A percentile compares a stretch with the other conserved stretches of the same genome.
These are phyloP conservation scores for Colletotrichum ledebouriae DNA, from an alignment of 2,329 filamentous ascomycete genomes.

Conservation along the genomic window DNA sequence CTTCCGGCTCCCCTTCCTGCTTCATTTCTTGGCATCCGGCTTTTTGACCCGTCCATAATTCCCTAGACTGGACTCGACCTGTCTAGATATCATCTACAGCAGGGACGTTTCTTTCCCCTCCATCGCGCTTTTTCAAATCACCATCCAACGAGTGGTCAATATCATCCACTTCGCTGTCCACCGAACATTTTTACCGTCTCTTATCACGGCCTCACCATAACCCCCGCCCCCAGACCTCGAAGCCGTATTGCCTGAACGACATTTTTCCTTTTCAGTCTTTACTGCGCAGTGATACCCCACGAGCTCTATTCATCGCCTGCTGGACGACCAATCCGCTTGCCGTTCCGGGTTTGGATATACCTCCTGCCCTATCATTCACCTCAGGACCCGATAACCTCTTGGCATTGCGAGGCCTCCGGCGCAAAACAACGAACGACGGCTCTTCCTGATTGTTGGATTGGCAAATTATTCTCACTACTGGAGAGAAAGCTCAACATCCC, in stretches of 20 bases:
- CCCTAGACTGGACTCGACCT: conserved; percentile 8
- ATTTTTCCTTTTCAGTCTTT: conserved; percentile 11
- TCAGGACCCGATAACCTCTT: not conserved
- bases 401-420: conserved; percentile 21
- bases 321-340: not conserved
- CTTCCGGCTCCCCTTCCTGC: conserved; percentile 10
- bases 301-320: conserved; percentile 1
- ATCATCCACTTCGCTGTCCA: not conserved
- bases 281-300: conserved; percentile 21
- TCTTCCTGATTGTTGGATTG: not conserved
- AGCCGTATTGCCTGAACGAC: not conserved
- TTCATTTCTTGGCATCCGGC: conserved; percentile 29
- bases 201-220: conserved; percentile 6
- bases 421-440: not conserved
- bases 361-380: conserved; percentile 1
- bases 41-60: conserved; percentile 7
- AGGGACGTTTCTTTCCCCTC: not conserved
- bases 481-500: not conserved
- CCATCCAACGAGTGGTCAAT: not conserved
- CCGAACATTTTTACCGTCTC: not conserved
- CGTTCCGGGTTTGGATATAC: not conserved
- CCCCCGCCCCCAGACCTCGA: conserved; percentile 7
- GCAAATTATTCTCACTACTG: not conserved
- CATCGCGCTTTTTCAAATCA: not conserved
- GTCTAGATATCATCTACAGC: conserved; percentile 1